These are phyloP conservation scores for Penicillium riverlandense DNA, from an alignment of 495 filamentous ascomycete genomes.

Conservation along the genomic window DNA sequence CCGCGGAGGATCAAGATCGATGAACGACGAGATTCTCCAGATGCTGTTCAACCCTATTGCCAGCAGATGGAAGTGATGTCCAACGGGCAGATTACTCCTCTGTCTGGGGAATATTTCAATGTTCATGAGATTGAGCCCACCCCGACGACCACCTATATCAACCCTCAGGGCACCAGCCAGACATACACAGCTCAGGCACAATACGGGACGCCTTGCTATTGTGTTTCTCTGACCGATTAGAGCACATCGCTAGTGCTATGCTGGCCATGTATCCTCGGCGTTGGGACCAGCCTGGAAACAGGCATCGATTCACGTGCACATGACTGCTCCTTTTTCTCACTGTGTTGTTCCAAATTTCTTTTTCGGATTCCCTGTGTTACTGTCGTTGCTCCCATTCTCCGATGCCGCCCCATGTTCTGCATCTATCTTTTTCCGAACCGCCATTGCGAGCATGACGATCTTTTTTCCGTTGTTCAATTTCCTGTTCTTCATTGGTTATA, in stretches of 20 bases:
- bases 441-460: too few relatives aligned
- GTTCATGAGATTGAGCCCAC: slow-evolving; percentile 54
- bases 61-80: slow-evolving; percentile 61
- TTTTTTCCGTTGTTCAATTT: neutral
- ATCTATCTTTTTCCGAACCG: neutral
- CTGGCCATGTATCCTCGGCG: slow-evolving; percentile 14
- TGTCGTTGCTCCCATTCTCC: neutral
- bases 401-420: neutral
- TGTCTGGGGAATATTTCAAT: slow-evolving; percentile 43
- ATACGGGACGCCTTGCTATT: slow-evolving; percentile 36
- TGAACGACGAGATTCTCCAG: slow-evolving; percentile 55
- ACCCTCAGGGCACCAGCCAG: slow-evolving; percentile 16
- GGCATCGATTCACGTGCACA: slow-evolving; percentile 21
- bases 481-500: neutral
- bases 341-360: slow-evolving; percentile 14
- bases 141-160: slow-evolving; percentile 27
- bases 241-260: slow-evolving; percentile 9
- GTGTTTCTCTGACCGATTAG: slow-evolving; percentile 33
- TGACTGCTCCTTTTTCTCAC: slow-evolving; percentile 14
- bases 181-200: slow-evolving; percentile 35
- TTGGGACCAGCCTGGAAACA: slow-evolving; percentile 10
- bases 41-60: slow-evolving; percentile 50
- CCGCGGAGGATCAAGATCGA: slow-evolving; percentile 73
- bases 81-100: slow-evolving; percentile 35
- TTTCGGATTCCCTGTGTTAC: neutral